Conservation (phyloP, 352 stramenopile species). For the Pythium periplocum region DNA sequence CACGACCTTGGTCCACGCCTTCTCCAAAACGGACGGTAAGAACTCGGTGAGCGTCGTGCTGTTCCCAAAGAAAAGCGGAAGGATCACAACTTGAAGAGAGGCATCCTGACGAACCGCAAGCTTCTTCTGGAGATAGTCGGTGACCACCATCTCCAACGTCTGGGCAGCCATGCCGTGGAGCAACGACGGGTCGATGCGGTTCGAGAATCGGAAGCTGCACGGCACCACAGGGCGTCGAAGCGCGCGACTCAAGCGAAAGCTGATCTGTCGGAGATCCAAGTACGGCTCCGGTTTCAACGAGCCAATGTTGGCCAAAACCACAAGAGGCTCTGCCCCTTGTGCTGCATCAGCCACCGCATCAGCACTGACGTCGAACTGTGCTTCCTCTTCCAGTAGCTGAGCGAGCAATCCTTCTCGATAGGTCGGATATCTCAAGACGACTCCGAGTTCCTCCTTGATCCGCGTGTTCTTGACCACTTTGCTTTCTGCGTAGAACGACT, state of each 20-base stretch:
- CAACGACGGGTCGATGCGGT: slow-evolving; percentile 50
- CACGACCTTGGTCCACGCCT: slow-evolving; percentile 26
- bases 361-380: slow-evolving; percentile 1
- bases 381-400: slow-evolving; percentile 74
- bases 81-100: slow-evolving; percentile 33
- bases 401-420: slow-evolving; percentile 80
- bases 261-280: slow-evolving; percentile 67
- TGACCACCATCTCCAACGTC: slow-evolving; percentile 59
- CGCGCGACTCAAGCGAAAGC: slow-evolving; percentile 56
- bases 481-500: slow-evolving; percentile 84
- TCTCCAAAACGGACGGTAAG: slow-evolving; percentile 47
- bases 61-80: slow-evolving; percentile 82
- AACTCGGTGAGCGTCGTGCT: slow-evolving; percentile 76
- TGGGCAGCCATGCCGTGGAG: slow-evolving; percentile 63
- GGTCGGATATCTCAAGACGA: slow-evolving; percentile 63
- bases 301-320: slow-evolving; percentile 73
- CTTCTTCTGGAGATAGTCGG: slow-evolving; percentile 29
- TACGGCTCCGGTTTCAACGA: slow-evolving; percentile 65
- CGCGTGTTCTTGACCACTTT: slow-evolving; percentile 72
- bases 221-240: slow-evolving; percentile 50
- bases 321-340: slow-evolving; percentile 15
- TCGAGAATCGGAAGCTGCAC: slow-evolving; percentile 74
- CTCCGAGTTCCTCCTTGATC: slow-evolving; percentile 72
- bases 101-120: slow-evolving; percentile 3
- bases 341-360: slow-evolving; percentile 1